A percentile compares a stretch with the other conserved stretches of the same genome.
Conservation (phyloP, 139 green algal genomes). For the Coccomyxa sp. region DNA sequence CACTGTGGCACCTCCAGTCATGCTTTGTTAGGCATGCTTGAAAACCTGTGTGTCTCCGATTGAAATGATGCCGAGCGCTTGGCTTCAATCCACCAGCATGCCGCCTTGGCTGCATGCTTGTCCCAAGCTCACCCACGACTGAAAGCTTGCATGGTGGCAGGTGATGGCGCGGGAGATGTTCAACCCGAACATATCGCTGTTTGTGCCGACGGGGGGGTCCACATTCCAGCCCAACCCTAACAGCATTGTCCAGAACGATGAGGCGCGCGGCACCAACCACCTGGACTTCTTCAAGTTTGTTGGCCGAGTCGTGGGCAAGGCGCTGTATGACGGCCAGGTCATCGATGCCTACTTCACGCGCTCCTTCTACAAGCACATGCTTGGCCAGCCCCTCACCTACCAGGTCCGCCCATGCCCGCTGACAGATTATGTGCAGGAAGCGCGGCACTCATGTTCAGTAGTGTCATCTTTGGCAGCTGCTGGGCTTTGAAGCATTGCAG, state of each 20-base stretch:
- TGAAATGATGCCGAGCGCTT: too few species aligned
- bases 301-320: conserved; percentile 77
- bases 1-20: too few species aligned
- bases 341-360: conserved; percentile 97
- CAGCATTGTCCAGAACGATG: conserved; percentile 80
- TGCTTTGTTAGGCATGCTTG: too few species aligned
- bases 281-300: conserved; percentile 95
- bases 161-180: conserved; percentile 96
- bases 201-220: conserved; percentile 78
- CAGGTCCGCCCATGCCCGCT: conserved; percentile 21
- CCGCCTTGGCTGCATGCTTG: too few species aligned
- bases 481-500: too few species aligned
- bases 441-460: neutral
- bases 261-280: conserved; percentile 75
- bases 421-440: neutral
- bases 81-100: too few species aligned
- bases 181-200: conserved; percentile 88
- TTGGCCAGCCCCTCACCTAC: conserved; percentile 82
- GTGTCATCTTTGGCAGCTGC: too few species aligned
- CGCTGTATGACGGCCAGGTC: conserved; percentile 87
- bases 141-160: conserved; percentile 16
- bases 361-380: conserved; percentile 99
- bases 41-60: too few species aligned
- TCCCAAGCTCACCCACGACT: too few species aligned
- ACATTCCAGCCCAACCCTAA: conserved; percentile 98